Conservation (phyloP, 164 flowering plant species). For the Kingdonia uniflora region DNA sequence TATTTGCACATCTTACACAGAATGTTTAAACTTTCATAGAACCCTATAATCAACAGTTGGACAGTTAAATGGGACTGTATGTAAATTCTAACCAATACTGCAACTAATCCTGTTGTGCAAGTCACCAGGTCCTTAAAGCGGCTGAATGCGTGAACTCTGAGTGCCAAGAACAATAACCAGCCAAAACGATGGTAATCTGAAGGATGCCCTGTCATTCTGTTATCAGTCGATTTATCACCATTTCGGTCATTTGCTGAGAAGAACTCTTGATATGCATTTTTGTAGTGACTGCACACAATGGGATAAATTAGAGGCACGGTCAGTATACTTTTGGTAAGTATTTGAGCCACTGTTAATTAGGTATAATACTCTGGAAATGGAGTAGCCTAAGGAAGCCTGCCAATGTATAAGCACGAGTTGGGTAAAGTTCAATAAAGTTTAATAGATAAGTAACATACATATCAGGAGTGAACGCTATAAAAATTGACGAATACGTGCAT, state of each 20-base stretch:
- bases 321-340: background rate
- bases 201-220: constrained; percentile 15
- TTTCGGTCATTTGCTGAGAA: constrained; percentile 40
- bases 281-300: constrained; percentile 47
- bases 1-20: no score
- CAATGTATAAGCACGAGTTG: background rate
- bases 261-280: constrained; percentile 51
- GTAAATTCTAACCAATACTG: constrained; percentile 61
- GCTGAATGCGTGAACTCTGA: constrained; percentile 78
- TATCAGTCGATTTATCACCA: constrained; percentile 19
- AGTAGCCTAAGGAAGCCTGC: background rate
- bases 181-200: constrained; percentile 83
- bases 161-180: constrained; percentile 88
- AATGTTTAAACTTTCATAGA: no score
- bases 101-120: constrained; percentile 76
- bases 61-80: background rate
- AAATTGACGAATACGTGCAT: no score
- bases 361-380: no score
- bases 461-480: background rate
- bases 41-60: background rate
- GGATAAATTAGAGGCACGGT: background rate
- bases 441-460: background rate
- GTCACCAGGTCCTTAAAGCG: constrained; percentile 84
- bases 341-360: background rate
- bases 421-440: background rate